A percentile compares a stretch with the other conserved stretches of the same genome.
These are phyloP conservation scores for Theobroma cacao DNA, from an alignment of 345 rosid species.

Conservation along the genomic window DNA sequence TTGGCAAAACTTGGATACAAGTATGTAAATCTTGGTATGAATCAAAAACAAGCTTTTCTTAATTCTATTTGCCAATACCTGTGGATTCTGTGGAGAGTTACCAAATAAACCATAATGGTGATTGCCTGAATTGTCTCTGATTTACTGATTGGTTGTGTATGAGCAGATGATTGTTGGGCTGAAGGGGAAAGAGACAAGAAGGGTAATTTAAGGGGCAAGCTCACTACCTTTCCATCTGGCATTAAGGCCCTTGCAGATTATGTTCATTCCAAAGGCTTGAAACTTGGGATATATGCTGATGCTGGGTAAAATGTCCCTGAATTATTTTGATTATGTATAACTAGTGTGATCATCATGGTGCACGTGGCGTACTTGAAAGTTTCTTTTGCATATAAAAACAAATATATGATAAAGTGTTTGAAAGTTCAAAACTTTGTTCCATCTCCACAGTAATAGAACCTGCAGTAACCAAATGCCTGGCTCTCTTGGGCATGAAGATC, in stretches of 20 bases:
- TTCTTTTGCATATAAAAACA: neutral
- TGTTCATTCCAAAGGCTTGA: slow-evolving; percentile 44
- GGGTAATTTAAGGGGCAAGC: slow-evolving; percentile 37
- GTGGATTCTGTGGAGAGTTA: neutral
- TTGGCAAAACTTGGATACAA: slow-evolving; percentile 47
- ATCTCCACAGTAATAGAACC: slow-evolving; percentile 30
- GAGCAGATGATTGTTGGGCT: slow-evolving; percentile 57
- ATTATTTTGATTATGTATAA: neutral
- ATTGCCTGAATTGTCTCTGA: neutral
- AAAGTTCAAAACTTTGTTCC: neutral
- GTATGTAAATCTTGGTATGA: slow-evolving; percentile 56
- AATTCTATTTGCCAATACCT: neutral
- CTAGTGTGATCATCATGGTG: neutral
- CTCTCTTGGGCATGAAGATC: slow-evolving; percentile 53
- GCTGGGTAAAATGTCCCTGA: slow-evolving; percentile 40
- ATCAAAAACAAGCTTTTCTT: neutral
- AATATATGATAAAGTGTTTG: neutral
- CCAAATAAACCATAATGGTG: neutral
- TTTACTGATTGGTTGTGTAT: neutral
- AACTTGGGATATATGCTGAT: slow-evolving; percentile 54
- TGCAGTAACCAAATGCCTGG: slow-evolving; percentile 64
- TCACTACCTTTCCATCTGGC: slow-evolving; percentile 50
- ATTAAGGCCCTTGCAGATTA: slow-evolving; percentile 54
- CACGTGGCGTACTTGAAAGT: neutral
- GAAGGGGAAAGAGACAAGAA: slow-evolving; percentile 38